Evolutionary conservation across 306 rosid species (phyloP).

Genomic region (Quercus robur): DNA sequence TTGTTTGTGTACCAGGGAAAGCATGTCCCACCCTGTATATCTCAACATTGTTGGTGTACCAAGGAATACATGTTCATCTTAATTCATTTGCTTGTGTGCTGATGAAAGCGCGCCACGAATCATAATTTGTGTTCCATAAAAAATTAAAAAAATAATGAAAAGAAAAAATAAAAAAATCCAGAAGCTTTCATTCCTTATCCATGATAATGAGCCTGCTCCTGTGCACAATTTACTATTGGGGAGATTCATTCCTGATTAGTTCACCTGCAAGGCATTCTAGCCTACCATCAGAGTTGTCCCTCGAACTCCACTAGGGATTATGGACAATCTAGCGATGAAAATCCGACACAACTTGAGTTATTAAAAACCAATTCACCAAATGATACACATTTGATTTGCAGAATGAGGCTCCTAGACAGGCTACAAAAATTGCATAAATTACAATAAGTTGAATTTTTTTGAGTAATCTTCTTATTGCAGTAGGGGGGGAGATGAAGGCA

Average conservation of each 20-base stretch:
- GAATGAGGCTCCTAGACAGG: background rate
- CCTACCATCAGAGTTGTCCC: background rate
- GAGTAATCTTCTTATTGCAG: background rate
- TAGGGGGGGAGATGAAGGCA: background rate
- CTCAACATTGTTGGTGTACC: too few relatives aligned
- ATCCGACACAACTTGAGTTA: background rate
- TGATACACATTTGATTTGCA: background rate
- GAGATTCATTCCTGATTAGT: background rate
- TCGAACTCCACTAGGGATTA: background rate
- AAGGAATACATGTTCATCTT: too few relatives aligned
- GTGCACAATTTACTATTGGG: too few relatives aligned
- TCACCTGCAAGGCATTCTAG: background rate
- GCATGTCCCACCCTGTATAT: too few relatives aligned
- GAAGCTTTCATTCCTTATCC: background rate
- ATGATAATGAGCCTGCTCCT: background rate
- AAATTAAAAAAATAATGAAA: background rate
- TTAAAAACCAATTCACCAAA: background rate
- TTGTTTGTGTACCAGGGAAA: too few relatives aligned
- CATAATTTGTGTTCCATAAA: background rate
- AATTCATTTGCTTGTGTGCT: background rate
- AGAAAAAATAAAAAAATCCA: background rate
- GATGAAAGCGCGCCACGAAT: background rate
- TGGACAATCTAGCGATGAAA: background rate
- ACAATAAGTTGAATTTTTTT: background rate
- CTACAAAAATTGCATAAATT: background rate